phyloP scores from a whole-genome alignment of 108 stramenopile species.

The Fragilaria crotonensis region DNA sequence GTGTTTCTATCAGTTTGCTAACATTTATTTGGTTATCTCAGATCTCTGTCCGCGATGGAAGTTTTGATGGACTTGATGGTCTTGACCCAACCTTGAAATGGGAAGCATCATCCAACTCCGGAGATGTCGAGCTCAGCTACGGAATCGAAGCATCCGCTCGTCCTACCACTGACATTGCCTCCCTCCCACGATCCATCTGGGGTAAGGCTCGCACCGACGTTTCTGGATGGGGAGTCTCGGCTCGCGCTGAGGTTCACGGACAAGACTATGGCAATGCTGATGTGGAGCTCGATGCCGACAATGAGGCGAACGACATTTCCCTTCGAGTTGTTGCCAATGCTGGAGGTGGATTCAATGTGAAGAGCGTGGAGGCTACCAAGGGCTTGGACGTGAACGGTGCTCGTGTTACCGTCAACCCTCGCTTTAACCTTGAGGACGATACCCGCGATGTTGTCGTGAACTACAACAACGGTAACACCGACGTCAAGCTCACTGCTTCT shows the following conservation, averaged over 20 bases:
- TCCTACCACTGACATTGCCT: conserved; percentile 77
- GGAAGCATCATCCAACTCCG: conserved; percentile 24
- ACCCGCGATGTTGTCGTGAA: conserved; percentile 66
- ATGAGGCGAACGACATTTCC: conserved; percentile 62
- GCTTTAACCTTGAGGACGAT: conserved; percentile 53
- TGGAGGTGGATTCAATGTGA: conserved; percentile 35
- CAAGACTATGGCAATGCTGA: conserved; percentile 35
- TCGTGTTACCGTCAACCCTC: conserved; percentile 71
- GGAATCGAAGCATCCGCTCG: conserved; percentile 69
- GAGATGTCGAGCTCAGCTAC: conserved; percentile 50
- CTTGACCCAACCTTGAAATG: conserved; percentile 74
- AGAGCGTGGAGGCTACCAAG: conserved; percentile 67
- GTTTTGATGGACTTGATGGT: conserved; percentile 74
- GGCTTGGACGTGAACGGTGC: conserved; percentile 70
- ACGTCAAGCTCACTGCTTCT: conserved; percentile 21
- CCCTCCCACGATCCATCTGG: conserved; percentile 77
- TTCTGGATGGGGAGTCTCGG: conserved; percentile 66
- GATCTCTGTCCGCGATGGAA: conserved; percentile 80
- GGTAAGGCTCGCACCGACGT: conserved; percentile 66
- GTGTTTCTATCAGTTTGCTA: background rate
- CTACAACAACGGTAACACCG: conserved; percentile 53
- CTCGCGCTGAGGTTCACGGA: conserved; percentile 63
- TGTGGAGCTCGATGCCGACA: conserved; percentile 62
- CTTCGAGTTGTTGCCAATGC: conserved; percentile 34
- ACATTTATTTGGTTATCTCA: conserved; percentile 7